These are phyloP conservation scores for Cryptosporidium viatorum DNA, from an alignment of 169 alveolate genomes.

Conservation along the genomic window DNA sequence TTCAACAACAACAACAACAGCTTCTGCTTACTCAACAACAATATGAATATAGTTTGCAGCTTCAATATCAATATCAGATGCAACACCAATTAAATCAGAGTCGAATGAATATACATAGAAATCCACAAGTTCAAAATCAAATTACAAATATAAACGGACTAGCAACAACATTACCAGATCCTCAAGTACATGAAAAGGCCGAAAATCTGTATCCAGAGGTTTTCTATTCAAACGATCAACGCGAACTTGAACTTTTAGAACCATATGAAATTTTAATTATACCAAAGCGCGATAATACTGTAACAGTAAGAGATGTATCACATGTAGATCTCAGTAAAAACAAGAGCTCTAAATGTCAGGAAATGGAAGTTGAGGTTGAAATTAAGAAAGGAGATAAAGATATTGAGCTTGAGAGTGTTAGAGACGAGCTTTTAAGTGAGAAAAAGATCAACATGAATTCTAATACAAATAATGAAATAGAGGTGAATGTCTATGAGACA, in stretches of 20 bases:
- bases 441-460: constrained; percentile 8
- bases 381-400: constrained; percentile 55
- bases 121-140: neutral
- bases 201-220: neutral
- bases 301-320: constrained; percentile 51
- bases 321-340: constrained; percentile 29
- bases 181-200: neutral
- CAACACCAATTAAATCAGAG: constrained; percentile 20
- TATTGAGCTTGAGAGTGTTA: constrained; percentile 25
- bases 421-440: constrained; percentile 48
- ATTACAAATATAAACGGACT: neutral
- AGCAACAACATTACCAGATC: neutral
- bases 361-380: constrained; percentile 42
- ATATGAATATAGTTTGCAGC: constrained; percentile 31
- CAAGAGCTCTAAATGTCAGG: neutral
- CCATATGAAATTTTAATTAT: constrained; percentile 23
- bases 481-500: constrained; percentile 37
- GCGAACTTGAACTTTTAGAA: neutral
- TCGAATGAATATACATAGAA: neutral
- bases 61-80: constrained; percentile 37
- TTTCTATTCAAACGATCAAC: neutral
- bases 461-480: neutral
- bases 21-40: constrained; percentile 14
- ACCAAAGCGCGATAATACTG: constrained; percentile 48
- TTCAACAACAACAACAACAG: constrained; percentile 18